A percentile compares a stretch with the other conserved stretches of the same genome.
Conservation (phyloP, 306 rosid genomes). For the Hippophae rhamnoides region DNA sequence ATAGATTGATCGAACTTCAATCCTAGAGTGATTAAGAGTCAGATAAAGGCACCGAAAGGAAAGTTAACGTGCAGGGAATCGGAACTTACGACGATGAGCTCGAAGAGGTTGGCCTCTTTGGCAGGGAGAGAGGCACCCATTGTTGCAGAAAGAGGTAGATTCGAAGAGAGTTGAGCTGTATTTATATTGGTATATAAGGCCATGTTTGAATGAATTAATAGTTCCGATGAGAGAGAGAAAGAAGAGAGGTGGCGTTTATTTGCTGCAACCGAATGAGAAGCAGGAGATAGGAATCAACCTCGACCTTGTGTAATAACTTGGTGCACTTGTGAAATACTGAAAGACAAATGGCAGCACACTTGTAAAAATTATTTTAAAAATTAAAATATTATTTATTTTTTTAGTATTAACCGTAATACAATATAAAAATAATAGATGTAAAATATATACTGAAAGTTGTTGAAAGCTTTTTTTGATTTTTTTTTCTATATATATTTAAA, state of each 20-base stretch:
- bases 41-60: neutral
- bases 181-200: neutral
- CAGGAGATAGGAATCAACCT: no score
- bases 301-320: no score
- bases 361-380: no score
- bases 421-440: no score
- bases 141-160: slow-evolving; percentile 23
- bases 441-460: no score
- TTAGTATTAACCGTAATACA: no score
- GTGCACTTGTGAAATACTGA: no score
- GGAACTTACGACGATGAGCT: slow-evolving; percentile 91
- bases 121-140: slow-evolving; percentile 95
- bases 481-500: no score
- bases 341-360: no score
- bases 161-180: neutral
- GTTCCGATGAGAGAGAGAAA: slow-evolving; percentile 7
- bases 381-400: no score
- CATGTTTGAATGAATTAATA: neutral
- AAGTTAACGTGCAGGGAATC: slow-evolving; percentile 11
- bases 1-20: slow-evolving; percentile 21
- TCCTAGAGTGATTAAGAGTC: slow-evolving; percentile 12
- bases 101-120: slow-evolving; percentile 93
- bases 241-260: neutral
- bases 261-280: no score
- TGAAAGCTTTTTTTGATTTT: no score